Evolutionary conservation across 192 early-diverging fungal species (phyloP), one percentile per base, ranked within the genome.

Genomic region (Chytriomyces confervae): DNA sequence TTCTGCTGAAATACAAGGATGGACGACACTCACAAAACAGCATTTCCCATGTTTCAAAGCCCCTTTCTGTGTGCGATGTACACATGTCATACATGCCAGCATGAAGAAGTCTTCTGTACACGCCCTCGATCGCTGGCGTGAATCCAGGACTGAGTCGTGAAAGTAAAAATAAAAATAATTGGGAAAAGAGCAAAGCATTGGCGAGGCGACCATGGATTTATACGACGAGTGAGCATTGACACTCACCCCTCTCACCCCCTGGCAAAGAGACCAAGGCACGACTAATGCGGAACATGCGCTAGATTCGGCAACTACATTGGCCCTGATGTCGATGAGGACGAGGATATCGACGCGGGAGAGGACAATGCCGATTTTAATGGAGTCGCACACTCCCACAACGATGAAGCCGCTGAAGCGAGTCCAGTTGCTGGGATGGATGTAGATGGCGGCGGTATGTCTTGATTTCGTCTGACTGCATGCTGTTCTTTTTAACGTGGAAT

Each of bases 271-370:
- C 36, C 36, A 4, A 36, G 3, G 36, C 36, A 36, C 2, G 36
- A 36, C 36, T 36, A 36, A 36, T 36, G 36, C 36, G 3, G 36
- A 36, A 36, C 36, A 36, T 36, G 36, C 36, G 36, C 36, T 36
- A 75, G 72, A 76, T 84, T 81, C 66, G 97, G 97, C 72, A 99
- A 99, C 89, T 99, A 99, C 87, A 93, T 99, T 83, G 98, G 98
- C 20, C 94, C 96, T 48, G 96, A 98, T 70, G 85, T 98, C 47
- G 93, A 92, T 9, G 87, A 89, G 24, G 83, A 86, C 23, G 86
- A 53, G 64, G 48, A 64, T 4, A 36, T 78, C 43, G 49, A 81
- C 67, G 46, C 73, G 69, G 70, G 79, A 36, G 29, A 7, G 36
- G 63, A 74, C 10, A 64, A 66, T 36, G 48, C 61, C 64, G 79